Evolutionary conservation across 2,329 filamentous ascomycete genomes (phyloP), one percentile per base, ranked within the genome.

Genomic region (Geoglossum cookeanum): DNA sequence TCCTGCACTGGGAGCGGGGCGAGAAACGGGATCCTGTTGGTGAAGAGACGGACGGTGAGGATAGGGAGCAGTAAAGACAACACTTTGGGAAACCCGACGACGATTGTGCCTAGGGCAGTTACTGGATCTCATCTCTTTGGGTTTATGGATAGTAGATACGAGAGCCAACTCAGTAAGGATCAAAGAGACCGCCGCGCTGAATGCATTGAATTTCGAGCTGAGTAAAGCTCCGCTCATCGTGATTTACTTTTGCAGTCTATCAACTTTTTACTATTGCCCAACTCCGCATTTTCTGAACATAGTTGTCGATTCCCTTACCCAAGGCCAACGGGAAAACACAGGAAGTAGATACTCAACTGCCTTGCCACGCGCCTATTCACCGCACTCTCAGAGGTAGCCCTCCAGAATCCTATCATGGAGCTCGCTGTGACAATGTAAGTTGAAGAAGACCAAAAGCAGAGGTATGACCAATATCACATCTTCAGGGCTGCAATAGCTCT

Each of bases 401-500:
- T 42, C 9, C 39, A 11, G 13, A 37, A n/a, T 15, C 39, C 13
- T 3, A 13, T 15, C n/a, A 42, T n/a, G 8, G 39, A 42, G 8
- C 13, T 15, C 13, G 4, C 13, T 15, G 48, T 29, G 27, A 32
- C 48, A 52, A 15, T n/a, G 7, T 13, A 5, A 22, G 22, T 29
- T 4, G 29, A 49, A 4, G 3, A n/a, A 27, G 17, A 27, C 48
- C 6, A 52, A 37, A 37, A 37, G 9, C 13, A 32, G 47, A 32
- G 3, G 13, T 15, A 52, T 32, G 29, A 7, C 11, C 11, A 32
- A 15, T 13, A 11, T 53, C 49, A 53, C 29, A 35, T 27, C 30
- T 35, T 32, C 32, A 96, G 69, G 4, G 87, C 87, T 52, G 78
- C 77, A 63, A 96, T 72, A 0, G 87, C 90, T 58, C 79, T 78